Conservation (phyloP, 257 asterid species). For the Apocynum venetum region DNA sequence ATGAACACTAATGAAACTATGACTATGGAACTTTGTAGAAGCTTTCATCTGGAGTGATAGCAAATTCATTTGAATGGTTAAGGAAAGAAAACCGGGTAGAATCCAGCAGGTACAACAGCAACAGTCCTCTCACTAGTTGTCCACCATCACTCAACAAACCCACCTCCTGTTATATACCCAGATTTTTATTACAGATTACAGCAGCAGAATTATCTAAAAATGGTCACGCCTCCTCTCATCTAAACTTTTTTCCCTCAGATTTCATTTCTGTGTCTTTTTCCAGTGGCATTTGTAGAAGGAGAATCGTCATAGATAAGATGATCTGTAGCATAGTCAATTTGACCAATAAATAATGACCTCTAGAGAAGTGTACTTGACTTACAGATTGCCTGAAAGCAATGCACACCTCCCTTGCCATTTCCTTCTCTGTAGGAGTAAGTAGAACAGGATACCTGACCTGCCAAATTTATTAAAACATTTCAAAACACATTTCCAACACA, state of each 20-base stretch:
- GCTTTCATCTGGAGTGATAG: neutral
- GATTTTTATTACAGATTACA: neutral
- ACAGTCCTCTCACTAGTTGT: neutral
- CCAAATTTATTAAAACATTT: slow-evolving; percentile 16
- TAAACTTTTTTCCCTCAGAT: neutral
- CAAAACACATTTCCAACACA: neutral
- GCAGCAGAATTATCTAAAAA: neutral
- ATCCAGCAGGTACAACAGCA: neutral
- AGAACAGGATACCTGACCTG: slow-evolving; percentile 98
- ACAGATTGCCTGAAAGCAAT: slow-evolving; percentile 92
- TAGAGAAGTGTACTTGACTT: slow-evolving; percentile 33
- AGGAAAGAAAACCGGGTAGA: neutral
- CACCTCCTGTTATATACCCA: neutral
- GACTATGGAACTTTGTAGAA: neutral
- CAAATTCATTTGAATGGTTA: neutral
- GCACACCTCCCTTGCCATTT: slow-evolving; percentile 97
- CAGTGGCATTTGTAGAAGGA: neutral
- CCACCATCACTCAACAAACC: neutral
- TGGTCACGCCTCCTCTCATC: neutral
- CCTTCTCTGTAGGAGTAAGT: slow-evolving; percentile 93
- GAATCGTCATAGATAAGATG: neutral
- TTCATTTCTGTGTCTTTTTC: neutral
- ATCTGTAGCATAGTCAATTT: neutral
- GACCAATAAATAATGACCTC: neutral
- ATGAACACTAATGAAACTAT: neutral